Conservation (phyloP, 352 stramenopile genomes). For the Phytophthora crassamura region DNA sequence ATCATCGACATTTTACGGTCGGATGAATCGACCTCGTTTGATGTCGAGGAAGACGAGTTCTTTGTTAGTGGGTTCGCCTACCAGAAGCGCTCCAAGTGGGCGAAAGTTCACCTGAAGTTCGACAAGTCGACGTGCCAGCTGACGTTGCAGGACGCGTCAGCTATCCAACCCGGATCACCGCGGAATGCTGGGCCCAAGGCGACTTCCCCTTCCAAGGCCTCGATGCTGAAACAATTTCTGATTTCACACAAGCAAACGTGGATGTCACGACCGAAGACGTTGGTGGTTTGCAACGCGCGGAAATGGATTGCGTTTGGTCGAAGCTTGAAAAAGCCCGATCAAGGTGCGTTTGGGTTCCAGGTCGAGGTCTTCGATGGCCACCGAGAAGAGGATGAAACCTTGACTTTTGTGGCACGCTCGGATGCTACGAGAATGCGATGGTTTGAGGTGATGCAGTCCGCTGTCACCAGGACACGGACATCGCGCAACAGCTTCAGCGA, state of each 20-base stretch:
- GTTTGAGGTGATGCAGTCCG: conserved; percentile 66
- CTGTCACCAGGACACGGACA: conserved; percentile 52
- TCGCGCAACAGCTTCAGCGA: conserved; percentile 63
- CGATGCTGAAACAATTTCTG: conserved; percentile 69
- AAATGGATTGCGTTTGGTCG: conserved; percentile 83
- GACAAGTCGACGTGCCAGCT: conserved; percentile 71
- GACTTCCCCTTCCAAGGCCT: conserved; percentile 33
- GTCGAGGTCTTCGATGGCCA: conserved; percentile 79
- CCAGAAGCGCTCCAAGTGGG: conserved; percentile 80
- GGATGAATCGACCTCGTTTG: conserved; percentile 64
- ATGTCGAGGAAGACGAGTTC: conserved; percentile 58
- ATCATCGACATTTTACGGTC: conserved; percentile 76
- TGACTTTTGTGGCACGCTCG: conserved; percentile 79
- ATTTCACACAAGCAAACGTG: conserved; percentile 65
- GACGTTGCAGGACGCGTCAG: conserved; percentile 47
- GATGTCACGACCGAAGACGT: conserved; percentile 59
- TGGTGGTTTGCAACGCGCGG: conserved; percentile 75
- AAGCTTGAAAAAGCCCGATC: conserved; percentile 69
- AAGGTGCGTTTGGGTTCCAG: conserved; percentile 80
- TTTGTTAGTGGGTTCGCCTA: conserved; percentile 71
- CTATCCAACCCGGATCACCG: background rate
- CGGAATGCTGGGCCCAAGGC: conserved; percentile 20
- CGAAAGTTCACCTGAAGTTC: conserved; percentile 73
- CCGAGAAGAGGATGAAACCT: conserved; percentile 72
- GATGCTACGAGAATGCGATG: conserved; percentile 60